A percentile compares a stretch with the other conserved stretches of the same genome.
Conservation (phyloP, 352 stramenopile genomes). For the Globisporangium okanoganense region DNA sequence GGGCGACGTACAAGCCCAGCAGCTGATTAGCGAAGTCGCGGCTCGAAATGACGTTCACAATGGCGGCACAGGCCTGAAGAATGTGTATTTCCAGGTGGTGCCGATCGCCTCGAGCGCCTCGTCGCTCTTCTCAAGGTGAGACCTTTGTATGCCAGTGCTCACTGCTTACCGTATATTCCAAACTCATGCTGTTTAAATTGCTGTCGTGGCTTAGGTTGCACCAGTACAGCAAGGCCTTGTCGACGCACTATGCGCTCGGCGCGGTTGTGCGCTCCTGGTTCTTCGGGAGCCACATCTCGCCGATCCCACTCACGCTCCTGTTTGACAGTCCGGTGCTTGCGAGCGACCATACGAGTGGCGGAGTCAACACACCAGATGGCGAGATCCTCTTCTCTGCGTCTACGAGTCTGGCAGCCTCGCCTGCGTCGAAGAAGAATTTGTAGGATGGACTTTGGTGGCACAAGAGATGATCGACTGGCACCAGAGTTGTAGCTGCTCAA, state of each 20-base stretch:
- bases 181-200: not conserved
- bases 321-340: constrained; percentile 3
- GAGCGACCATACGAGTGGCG: not conserved
- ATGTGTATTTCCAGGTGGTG: constrained; percentile 15
- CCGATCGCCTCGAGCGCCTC: constrained; percentile 4
- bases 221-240: constrained; percentile 7
- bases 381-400: not conserved
- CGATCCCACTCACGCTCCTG: constrained; percentile 14
- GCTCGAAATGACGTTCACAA: not conserved
- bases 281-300: constrained; percentile 13
- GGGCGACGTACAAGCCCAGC: not conserved
- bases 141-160: too few relatives aligned
- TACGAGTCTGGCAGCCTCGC: not conserved
- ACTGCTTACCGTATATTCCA: not conserved
- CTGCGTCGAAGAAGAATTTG: constrained; percentile 3
- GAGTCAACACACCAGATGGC: not conserved
- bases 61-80: not conserved
- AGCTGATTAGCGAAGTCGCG: constrained; percentile 3
- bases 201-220: constrained; percentile 6
- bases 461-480: not conserved
- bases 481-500: too few relatives aligned
- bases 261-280: constrained; percentile 13
- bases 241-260: constrained; percentile 10
- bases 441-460: not conserved
- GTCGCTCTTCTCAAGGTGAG: constrained; percentile 12